Percentiles rank a stretch among this genome's conserved stretches.
phyloP scores from a whole-genome alignment of 2,329 filamentous ascomycete genomes.

The Pyricularia sp. region DNA sequence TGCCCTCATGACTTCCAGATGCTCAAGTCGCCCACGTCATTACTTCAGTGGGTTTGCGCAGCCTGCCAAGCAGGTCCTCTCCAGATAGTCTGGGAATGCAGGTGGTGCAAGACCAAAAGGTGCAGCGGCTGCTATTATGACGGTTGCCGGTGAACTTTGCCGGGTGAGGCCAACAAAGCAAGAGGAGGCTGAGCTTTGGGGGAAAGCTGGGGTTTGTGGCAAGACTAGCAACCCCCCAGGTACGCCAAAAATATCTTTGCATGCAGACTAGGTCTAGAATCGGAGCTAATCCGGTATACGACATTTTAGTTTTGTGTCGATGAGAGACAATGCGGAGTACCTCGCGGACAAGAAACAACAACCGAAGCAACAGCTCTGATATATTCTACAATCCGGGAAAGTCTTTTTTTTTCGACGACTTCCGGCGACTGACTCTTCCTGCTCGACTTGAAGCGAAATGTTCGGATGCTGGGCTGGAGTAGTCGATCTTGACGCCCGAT shows the following conservation, averaged over 20 bases:
- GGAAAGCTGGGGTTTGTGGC: not conserved
- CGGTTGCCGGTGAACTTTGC: not conserved
- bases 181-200: not conserved
- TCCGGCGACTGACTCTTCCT: not conserved
- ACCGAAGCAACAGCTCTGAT: too few species aligned
- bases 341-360: too few species aligned
- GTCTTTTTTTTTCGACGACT: not conserved
- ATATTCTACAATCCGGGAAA: not conserved
- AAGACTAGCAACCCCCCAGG: not conserved
- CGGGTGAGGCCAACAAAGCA: not conserved
- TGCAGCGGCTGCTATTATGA: not conserved
- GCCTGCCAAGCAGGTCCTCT: not conserved
- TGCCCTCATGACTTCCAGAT: constrained; percentile 1
- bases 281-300: not conserved
- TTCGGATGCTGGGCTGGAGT: not conserved
- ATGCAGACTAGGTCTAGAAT: not conserved
- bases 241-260: not conserved
- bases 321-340: too few species aligned
- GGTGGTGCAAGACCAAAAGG: not conserved
- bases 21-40: not conserved
- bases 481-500: not conserved
- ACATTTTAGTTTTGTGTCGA: not conserved
- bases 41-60: not conserved
- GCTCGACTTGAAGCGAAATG: not conserved
- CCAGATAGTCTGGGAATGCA: not conserved